A percentile compares a stretch with the other conserved stretches of the same genome.
Evolutionary conservation across 2,329 filamentous ascomycete genomes (phyloP).

Genomic region (Graphilbum sp.): DNA sequence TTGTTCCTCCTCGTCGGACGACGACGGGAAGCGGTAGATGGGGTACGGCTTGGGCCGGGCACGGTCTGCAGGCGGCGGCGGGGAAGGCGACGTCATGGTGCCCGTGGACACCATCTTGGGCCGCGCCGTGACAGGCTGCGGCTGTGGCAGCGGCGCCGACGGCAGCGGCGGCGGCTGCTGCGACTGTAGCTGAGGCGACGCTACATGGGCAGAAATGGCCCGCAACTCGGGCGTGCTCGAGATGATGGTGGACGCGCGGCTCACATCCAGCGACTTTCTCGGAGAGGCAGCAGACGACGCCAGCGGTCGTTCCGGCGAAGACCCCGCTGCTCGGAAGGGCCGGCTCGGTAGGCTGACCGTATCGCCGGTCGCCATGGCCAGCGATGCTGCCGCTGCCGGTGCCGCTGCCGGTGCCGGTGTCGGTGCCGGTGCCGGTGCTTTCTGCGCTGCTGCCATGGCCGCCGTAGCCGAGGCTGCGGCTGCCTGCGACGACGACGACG

Average conservation of each 20-base stretch:
- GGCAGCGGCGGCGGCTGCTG: constrained; percentile 5
- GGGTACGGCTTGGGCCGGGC: constrained; percentile 20
- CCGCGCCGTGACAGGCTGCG: constrained; percentile 10
- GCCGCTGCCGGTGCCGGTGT: constrained; percentile 11
- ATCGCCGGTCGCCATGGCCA: constrained; percentile 7
- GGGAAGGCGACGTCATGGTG: constrained; percentile 57
- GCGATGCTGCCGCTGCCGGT: no score
- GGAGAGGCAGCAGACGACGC: constrained; percentile 20
- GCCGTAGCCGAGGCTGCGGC: constrained; percentile 2
- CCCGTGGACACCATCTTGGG: constrained; percentile 41
- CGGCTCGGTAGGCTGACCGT: constrained; percentile 7
- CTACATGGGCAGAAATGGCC: constrained; percentile 32
- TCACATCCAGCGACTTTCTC: constrained; percentile 29
- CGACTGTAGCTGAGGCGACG: constrained; percentile 9
- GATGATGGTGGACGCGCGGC: constrained; percentile 47
- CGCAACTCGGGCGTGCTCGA: constrained; percentile 45
- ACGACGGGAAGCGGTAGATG: constrained; percentile 25
- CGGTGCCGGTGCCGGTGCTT: not conserved
- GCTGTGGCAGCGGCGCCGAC: not conserved
- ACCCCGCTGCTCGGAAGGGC: not conserved
- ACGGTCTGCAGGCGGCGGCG: constrained; percentile 24
- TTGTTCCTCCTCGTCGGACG: no score
- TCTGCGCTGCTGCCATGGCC: constrained; percentile 4
- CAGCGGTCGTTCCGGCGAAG: constrained; percentile 12
- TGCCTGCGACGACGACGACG: no score